A percentile compares a stretch with the other conserved stretches of the same genome.
phyloP scores from a whole-genome alignment of 257 asterid genomes.

The Paulownia fortunei region DNA sequence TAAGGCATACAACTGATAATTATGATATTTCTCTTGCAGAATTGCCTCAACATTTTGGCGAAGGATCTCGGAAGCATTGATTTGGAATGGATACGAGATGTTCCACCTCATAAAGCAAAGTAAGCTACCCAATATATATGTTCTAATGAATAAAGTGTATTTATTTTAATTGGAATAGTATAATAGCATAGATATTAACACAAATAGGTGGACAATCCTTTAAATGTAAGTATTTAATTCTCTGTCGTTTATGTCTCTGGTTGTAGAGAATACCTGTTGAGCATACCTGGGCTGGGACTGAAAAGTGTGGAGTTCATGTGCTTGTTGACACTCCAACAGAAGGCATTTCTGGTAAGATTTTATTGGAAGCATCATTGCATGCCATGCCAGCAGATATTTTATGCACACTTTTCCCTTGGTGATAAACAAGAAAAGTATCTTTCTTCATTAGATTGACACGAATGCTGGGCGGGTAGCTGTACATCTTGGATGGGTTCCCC shows the following conservation, averaged over 20 bases:
- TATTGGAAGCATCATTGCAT: not conserved
- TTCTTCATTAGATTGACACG: conserved; percentile 31
- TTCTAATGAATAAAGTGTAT: not conserved
- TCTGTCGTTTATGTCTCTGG: not conserved
- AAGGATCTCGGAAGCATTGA: conserved; percentile 24
- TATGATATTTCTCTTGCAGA: not conserved
- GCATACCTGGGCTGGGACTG: conserved; percentile 30
- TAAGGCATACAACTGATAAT: not conserved
- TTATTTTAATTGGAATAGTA: not conserved
- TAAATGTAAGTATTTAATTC: not conserved
- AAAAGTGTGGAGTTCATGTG: conserved; percentile 37
- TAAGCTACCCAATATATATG: not conserved
- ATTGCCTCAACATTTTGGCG: conserved; percentile 11
- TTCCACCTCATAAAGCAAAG: conserved; percentile 33
- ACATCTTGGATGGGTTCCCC: conserved; percentile 38
- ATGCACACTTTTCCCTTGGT: not conserved
- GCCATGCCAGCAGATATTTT: not conserved
- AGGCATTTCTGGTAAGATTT: conserved; percentile 33
- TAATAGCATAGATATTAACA: not conserved
- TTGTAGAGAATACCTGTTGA: conserved; percentile 31
- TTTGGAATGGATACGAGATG: conserved; percentile 35
- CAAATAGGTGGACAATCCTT: too few species aligned
- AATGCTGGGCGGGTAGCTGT: conserved; percentile 36
- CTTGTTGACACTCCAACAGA: conserved; percentile 31
- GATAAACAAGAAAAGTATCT: not conserved